Conservation (phyloP, 305 asterid species). For the Fraxinus dipetala region DNA sequence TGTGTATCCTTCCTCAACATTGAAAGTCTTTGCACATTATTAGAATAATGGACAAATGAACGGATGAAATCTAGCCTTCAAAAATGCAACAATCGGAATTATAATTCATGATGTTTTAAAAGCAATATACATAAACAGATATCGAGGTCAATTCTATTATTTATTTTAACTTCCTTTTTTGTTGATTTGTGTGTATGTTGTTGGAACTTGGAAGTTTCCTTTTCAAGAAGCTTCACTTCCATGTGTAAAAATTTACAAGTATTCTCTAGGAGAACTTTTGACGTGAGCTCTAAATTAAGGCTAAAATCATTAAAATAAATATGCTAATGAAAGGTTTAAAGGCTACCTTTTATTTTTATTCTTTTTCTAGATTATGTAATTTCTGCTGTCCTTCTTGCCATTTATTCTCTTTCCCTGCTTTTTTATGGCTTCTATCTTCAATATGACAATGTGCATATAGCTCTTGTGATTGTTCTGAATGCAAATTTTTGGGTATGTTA, state of each 20-base stretch:
- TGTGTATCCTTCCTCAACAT: neutral
- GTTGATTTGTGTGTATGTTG: neutral
- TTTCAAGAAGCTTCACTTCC: neutral
- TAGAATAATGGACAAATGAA: neutral
- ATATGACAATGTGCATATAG: neutral
- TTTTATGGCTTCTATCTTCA: neutral
- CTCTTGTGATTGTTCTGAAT: neutral
- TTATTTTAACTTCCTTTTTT: neutral
- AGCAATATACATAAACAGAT: neutral
- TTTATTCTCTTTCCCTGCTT: neutral
- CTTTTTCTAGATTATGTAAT: neutral
- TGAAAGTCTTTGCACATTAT: neutral
- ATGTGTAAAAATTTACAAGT: neutral
- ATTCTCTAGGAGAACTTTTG: neutral
- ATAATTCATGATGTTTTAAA: neutral
- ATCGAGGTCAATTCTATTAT: neutral
- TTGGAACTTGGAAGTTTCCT: neutral
- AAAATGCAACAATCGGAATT: neutral
- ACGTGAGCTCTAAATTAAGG: neutral
- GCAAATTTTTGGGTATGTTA: neutral
- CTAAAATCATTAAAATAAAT: neutral
- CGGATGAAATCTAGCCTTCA: neutral
- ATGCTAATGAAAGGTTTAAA: neutral
- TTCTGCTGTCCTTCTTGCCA: neutral
- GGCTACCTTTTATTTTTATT: neutral